Evolutionary conservation across 257 asterid genomes (phyloP).

Genomic region (Linaria vulgaris): DNA sequence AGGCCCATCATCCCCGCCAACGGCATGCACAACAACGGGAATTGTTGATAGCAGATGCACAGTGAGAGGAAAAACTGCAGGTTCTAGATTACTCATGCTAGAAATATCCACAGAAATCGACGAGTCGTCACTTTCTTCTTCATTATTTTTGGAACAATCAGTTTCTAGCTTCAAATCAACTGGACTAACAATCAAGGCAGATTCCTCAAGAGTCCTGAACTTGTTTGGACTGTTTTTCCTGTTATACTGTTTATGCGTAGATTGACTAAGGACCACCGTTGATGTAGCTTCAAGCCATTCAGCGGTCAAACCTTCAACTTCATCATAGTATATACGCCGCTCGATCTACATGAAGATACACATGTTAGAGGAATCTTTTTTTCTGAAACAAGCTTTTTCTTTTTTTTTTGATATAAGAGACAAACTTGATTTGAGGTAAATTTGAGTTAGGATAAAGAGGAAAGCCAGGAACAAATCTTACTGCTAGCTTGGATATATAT

Average conservation of each 20-base stretch:
- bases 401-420: too few species aligned
- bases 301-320: constrained; percentile 65
- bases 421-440: neutral
- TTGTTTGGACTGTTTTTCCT: constrained; percentile 54
- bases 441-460: neutral
- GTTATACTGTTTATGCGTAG: constrained; percentile 40
- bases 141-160: constrained; percentile 4
- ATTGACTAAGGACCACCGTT: constrained; percentile 59
- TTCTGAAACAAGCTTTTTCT: too few species aligned
- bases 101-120: neutral
- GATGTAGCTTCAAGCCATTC: constrained; percentile 89
- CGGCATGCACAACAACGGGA: constrained; percentile 71
- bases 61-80: constrained; percentile 77
- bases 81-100: constrained; percentile 29
- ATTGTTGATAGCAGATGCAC: constrained; percentile 56
- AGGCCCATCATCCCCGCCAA: constrained; percentile 83
- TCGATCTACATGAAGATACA: constrained; percentile 48
- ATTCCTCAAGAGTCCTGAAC: constrained; percentile 56
- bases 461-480: constrained; percentile 36
- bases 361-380: neutral
- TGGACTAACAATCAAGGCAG: constrained; percentile 57
- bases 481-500: constrained; percentile 84
- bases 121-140: constrained; percentile 15
- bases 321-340: constrained; percentile 77
- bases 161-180: constrained; percentile 33